phyloP scores from a whole-genome alignment of 352 stramenopile genomes.

The Phytophthora tubulina region DNA sequence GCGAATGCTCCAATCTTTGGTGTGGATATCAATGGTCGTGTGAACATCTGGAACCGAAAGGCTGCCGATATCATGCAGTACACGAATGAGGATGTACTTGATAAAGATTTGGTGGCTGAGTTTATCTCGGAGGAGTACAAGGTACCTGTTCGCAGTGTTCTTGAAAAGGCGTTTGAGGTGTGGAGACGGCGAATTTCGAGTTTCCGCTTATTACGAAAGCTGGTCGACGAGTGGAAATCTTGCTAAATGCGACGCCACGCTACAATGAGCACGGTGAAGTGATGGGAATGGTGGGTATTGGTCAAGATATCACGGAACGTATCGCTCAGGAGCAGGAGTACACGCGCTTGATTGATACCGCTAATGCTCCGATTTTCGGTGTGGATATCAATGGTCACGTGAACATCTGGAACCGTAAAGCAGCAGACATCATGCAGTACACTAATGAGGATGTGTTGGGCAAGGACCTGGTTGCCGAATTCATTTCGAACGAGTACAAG shows the following conservation, averaged over 20 bases:
- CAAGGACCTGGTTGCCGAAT: too few species aligned
- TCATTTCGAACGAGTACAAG: too few species aligned
- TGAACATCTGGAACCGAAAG: too few species aligned
- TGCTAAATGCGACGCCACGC: too few species aligned
- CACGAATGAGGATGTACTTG: slow-evolving; percentile 74
- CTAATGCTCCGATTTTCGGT: slow-evolving; percentile 86
- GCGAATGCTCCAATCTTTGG: too few species aligned
- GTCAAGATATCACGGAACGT: slow-evolving; percentile 31
- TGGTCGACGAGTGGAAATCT: slow-evolving; percentile 15
- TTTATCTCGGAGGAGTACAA: slow-evolving; percentile 85
- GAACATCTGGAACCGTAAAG: slow-evolving; percentile 77
- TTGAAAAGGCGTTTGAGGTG: slow-evolving; percentile 60
- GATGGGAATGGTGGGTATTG: slow-evolving; percentile 46
- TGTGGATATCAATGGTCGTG: too few species aligned
- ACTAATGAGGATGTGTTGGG: too few species aligned
- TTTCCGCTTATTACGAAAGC: slow-evolving; percentile 39
- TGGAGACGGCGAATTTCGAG: slow-evolving; percentile 47
- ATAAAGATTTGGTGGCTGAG: slow-evolving; percentile 79
- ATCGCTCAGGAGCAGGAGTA: slow-evolving; percentile 38
- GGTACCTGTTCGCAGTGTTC: too few species aligned
- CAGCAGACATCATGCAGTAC: slow-evolving; percentile 64
- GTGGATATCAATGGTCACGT: slow-evolving; percentile 68
- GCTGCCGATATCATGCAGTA: slow-evolving; percentile 89
- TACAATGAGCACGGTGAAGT: too few species aligned
- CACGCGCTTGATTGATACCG: slow-evolving; percentile 65